Conservation (phyloP, 2,329 filamentous ascomycete genomes). For the Xylariales sp. region DNA sequence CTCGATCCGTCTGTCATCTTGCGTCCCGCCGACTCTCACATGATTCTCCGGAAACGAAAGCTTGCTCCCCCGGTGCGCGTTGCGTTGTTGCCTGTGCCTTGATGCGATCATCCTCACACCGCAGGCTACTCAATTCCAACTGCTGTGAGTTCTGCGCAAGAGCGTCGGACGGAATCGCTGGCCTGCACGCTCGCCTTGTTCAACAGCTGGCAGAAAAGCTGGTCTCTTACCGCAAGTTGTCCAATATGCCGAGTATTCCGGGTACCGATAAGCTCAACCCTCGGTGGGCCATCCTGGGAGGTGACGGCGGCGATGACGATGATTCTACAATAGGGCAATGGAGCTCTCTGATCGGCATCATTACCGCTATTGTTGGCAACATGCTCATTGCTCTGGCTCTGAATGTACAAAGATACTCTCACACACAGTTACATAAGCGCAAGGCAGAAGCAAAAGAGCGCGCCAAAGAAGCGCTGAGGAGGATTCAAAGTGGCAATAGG, state of each 20-base stretch:
- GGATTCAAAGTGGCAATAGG: slow-evolving; percentile 26
- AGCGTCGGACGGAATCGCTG: no score
- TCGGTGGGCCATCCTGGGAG: slow-evolving; percentile 12
- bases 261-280: slow-evolving; percentile 10
- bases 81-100: slow-evolving; percentile 3
- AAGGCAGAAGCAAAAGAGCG: slow-evolving; percentile 53
- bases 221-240: no score
- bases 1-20: neutral
- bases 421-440: slow-evolving; percentile 76
- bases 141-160: neutral
- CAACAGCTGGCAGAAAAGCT: no score
- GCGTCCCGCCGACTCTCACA: neutral
- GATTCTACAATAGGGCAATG: slow-evolving; percentile 60
- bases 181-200: neutral
- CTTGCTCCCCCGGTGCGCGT: neutral
- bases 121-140: neutral
- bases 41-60: slow-evolving; percentile 2
- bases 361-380: slow-evolving; percentile 89
- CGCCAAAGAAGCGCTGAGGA: slow-evolving; percentile 49
- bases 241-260: slow-evolving; percentile 9
- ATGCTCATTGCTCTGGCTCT: slow-evolving; percentile 91
- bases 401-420: slow-evolving; percentile 94
- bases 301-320: slow-evolving; percentile 23
- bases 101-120: no score
- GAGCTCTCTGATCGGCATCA: slow-evolving; percentile 92